These are phyloP conservation scores for Myrica gale DNA, from an alignment of 306 rosid genomes.

Conservation along the genomic window DNA sequence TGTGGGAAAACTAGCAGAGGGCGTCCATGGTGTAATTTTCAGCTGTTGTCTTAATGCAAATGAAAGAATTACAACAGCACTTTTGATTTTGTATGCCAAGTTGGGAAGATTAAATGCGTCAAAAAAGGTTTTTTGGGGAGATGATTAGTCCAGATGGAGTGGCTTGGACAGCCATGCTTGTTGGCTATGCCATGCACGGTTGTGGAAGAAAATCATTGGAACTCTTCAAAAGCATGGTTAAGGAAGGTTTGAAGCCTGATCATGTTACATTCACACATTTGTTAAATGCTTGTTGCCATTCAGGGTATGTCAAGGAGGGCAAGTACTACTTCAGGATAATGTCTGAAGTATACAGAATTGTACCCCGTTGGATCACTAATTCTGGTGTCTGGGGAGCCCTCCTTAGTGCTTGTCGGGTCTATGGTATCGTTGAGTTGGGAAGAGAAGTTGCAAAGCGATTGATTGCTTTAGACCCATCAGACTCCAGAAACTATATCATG, in stretches of 20 bases:
- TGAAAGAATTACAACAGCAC: slow-evolving; percentile 48
- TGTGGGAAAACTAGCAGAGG: slow-evolving; percentile 48
- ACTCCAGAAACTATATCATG: slow-evolving; percentile 69
- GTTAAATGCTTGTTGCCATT: slow-evolving; percentile 79
- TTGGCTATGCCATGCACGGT: slow-evolving; percentile 67
- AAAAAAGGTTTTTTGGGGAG: slow-evolving; percentile 46
- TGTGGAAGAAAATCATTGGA: slow-evolving; percentile 54
- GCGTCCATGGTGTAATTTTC: slow-evolving; percentile 52
- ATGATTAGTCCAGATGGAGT: slow-evolving; percentile 56
- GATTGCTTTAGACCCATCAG: slow-evolving; percentile 54
- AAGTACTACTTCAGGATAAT: slow-evolving; percentile 54
- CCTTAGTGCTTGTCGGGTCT: slow-evolving; percentile 69
- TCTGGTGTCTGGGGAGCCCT: slow-evolving; percentile 83
- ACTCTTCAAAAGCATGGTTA: slow-evolving; percentile 49
- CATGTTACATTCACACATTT: slow-evolving; percentile 78
- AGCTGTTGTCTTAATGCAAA: slow-evolving; percentile 40
- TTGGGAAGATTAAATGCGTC: slow-evolving; percentile 62
- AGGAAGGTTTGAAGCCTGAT: slow-evolving; percentile 60
- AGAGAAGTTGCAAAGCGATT: slow-evolving; percentile 64
- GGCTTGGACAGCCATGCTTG: slow-evolving; percentile 80
- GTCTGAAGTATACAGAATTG: slow-evolving; percentile 51
- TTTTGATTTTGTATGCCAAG: slow-evolving; percentile 61
- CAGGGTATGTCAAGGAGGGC: slow-evolving; percentile 69
- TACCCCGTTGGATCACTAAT: slow-evolving; percentile 68
- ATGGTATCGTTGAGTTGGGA: slow-evolving; percentile 55